These are phyloP conservation scores for Blastomyces percursus DNA, from an alignment of 2,329 filamentous ascomycete species.

Conservation along the genomic window DNA sequence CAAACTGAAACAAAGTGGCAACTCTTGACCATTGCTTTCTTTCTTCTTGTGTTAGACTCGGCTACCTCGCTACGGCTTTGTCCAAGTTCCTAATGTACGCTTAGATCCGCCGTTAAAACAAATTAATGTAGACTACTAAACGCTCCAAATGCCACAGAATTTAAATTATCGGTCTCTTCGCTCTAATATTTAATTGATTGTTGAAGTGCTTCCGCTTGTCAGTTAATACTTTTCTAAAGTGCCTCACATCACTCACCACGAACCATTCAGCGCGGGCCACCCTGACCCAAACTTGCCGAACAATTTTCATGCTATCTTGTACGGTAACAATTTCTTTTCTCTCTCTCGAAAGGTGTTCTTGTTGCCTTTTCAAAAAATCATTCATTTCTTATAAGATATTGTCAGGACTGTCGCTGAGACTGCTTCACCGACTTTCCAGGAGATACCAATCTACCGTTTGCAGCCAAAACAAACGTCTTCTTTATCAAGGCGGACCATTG, in stretches of 20 bases:
- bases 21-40: neutral
- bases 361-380: neutral
- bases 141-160: neutral
- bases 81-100: neutral
- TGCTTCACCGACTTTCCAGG: neutral
- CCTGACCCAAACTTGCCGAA: neutral
- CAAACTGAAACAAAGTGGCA: neutral
- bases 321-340: neutral
- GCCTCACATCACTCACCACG: neutral
- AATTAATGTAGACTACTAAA: neutral
- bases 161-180: neutral
- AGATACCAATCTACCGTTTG: neutral
- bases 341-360: neutral
- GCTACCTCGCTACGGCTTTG: neutral
- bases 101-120: neutral
- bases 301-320: neutral
- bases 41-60: neutral
- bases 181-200: neutral
- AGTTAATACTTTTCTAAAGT: neutral
- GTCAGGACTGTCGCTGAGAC: neutral
- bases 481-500: neutral
- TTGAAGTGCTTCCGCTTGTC: neutral
- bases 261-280: neutral
- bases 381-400: neutral
- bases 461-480: neutral